phyloP scores from a whole-genome alignment of 225 moss, liverwort and hornwort species.

The Sphagnum contortum region DNA sequence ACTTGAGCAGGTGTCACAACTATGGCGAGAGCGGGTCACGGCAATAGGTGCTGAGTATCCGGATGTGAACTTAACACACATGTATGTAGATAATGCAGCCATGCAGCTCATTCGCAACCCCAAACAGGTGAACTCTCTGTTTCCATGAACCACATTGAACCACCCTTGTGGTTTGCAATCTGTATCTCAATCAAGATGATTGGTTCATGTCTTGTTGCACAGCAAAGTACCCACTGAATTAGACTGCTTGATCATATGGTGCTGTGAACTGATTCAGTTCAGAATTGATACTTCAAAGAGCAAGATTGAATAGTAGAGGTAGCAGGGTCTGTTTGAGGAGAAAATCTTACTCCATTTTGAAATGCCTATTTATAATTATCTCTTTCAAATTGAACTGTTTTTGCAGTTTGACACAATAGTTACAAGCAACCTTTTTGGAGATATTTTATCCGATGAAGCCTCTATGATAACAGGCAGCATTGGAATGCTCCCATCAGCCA shows the following conservation, averaged over 20 bases:
- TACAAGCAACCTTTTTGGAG: conserved; percentile 94
- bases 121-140: conserved; percentile 53
- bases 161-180: background rate
- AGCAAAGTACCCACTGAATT: too few species aligned
- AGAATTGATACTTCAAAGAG: too few species aligned
- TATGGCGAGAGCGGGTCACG: conserved; percentile 90
- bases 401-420: conserved; percentile 94
- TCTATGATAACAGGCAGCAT: conserved; percentile 97
- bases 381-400: too few species aligned
- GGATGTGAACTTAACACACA: conserved; percentile 87
- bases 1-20: conserved; percentile 98
- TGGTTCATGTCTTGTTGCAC: background rate
- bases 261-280: too few species aligned
- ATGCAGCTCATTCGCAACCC: conserved; percentile 98
- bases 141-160: background rate
- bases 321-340: too few species aligned
- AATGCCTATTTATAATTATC: too few species aligned
- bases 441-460: conserved; percentile 86
- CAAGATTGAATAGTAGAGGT: too few species aligned
- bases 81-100: conserved; percentile 99
- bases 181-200: background rate
- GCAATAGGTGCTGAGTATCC: conserved; percentile 64
- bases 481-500: conserved; percentile 96
- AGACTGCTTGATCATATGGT: too few species aligned
- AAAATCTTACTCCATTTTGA: too few species aligned